Evolutionary conservation across 306 rosid genomes (phyloP).

Genomic region (Quercus wislizeni): DNA sequence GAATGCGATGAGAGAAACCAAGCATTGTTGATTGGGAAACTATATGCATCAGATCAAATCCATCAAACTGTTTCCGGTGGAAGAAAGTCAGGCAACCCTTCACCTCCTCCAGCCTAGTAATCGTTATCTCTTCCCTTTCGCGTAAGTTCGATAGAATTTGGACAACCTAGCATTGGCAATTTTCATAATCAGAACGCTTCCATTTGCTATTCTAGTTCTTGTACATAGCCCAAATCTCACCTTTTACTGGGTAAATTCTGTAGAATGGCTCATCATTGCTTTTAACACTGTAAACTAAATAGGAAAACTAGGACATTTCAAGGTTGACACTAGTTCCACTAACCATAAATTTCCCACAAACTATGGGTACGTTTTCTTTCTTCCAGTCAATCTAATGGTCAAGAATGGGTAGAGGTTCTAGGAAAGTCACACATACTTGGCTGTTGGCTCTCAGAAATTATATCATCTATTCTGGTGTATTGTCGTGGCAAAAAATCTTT

Average conservation of each 20-base stretch:
- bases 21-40: background rate
- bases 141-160: background rate
- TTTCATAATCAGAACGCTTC: slow-evolving; percentile 4
- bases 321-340: background rate
- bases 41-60: background rate
- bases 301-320: background rate
- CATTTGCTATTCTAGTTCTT: slow-evolving; percentile 5
- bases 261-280: background rate
- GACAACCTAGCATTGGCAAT: background rate
- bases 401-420: background rate
- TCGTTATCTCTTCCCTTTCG: background rate
- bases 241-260: slow-evolving; percentile 16
- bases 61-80: slow-evolving; percentile 8
- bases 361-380: slow-evolving; percentile 14
- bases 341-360: slow-evolving; percentile 6
- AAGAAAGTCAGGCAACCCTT: slow-evolving; percentile 16
- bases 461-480: background rate
- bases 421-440: slow-evolving; percentile 6
- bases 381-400: background rate
- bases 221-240: slow-evolving; percentile 26
- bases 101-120: slow-evolving; percentile 7
- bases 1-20: slow-evolving; percentile 24
- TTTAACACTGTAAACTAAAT: background rate
- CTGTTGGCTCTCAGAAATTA: slow-evolving; percentile 5
- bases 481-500: slow-evolving; percentile 10